Evolutionary conservation across 495 filamentous ascomycete genomes (phyloP), one percentile per base, ranked within the genome.

Genomic region (Aspergillus cavernicola): DNA sequence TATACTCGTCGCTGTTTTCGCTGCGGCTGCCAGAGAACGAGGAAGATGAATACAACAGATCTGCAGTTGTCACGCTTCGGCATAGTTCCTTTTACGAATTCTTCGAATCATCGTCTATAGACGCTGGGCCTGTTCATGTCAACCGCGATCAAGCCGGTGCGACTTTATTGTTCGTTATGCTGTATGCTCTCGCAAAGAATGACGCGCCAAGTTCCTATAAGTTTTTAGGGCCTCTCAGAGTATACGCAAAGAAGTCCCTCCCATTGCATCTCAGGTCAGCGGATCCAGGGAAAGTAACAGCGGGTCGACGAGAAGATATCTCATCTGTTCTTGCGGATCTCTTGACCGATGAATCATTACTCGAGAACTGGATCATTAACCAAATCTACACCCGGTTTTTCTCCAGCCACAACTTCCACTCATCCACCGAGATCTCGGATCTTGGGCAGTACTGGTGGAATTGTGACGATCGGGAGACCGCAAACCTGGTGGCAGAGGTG

Each of bases 61-160:
- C 15, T 13, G 16, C 3, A 0, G 11, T 46, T 35, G 43, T 46
- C 6, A 33, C 13, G 6, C 28, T 46, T 3, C 43, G 43, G 1
- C 43, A 46, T 29, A 46, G 29, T 13, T 46, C 29, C 1, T 46
- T 46, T 16, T 46, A 46, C 18, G 29, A 46, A 9, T 46, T 46
- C 18, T 44, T 44, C 15, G 31, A 11, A 23, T 3, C 15, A n/a
- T 13, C 43, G 18, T 33, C 31, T 7, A 29, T 3, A 19, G 20
- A 33, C n/a, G n/a, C n/a, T n/a, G 29, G 28, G 7, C 18, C 29
- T 10, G 12, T 35, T 33, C 28, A 4, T 6, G 18, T 46, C 16
- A 13, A 45, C 42, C 12, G 9, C 1, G 42, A 45, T 1, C n/a
- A 23, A 0, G 18, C 43, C 8, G 29, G 35, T 16, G 43, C 15